A percentile compares a stretch with the other conserved stretches of the same genome.
Conservation (phyloP, 164 flowering plant species). For the Warburgia ugandensis region DNA sequence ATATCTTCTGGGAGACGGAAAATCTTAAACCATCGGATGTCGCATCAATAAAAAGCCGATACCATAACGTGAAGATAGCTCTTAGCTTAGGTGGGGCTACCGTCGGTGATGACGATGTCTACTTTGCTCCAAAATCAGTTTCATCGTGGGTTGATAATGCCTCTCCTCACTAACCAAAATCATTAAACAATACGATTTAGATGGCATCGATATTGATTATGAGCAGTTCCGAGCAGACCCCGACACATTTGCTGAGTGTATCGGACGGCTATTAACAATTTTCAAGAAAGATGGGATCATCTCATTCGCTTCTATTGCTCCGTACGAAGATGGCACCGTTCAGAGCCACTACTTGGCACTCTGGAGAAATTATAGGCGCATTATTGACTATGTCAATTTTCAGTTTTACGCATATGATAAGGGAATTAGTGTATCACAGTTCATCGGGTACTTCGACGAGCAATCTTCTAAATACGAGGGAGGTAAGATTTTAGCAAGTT, state of each 20-base stretch:
- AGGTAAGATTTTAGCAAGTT: conserved; percentile 40
- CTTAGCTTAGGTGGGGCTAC: conserved; percentile 54
- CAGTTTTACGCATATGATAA: conserved; percentile 49
- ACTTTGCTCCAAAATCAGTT: conserved; percentile 34
- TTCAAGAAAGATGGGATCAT: conserved; percentile 31
- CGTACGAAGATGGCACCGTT: conserved; percentile 31
- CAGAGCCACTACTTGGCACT: conserved; percentile 39
- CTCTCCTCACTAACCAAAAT: conserved; percentile 40
- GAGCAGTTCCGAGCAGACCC: conserved; percentile 36
- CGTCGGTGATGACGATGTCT: conserved; percentile 15
- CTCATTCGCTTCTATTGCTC: conserved; percentile 49
- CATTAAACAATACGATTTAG: conserved; percentile 31
- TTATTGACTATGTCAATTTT: conserved; percentile 50
- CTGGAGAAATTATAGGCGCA: conserved; percentile 33
- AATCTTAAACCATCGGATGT: conserved; percentile 39
- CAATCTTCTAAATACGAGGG: conserved; percentile 34
- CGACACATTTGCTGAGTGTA: conserved; percentile 38
- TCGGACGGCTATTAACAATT: conserved; percentile 27
- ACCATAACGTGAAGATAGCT: conserved; percentile 43
- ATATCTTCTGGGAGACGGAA: conserved; percentile 42
- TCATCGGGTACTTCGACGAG: conserved; percentile 21
- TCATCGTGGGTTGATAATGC: conserved; percentile 62
- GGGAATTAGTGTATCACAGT: conserved; percentile 37
- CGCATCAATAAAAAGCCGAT: conserved; percentile 25
- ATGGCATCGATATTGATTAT: conserved; percentile 50